Evolutionary conservation across 495 filamentous ascomycete species (phyloP).

Genomic region (Penicillium macrosclerotiorum): DNA sequence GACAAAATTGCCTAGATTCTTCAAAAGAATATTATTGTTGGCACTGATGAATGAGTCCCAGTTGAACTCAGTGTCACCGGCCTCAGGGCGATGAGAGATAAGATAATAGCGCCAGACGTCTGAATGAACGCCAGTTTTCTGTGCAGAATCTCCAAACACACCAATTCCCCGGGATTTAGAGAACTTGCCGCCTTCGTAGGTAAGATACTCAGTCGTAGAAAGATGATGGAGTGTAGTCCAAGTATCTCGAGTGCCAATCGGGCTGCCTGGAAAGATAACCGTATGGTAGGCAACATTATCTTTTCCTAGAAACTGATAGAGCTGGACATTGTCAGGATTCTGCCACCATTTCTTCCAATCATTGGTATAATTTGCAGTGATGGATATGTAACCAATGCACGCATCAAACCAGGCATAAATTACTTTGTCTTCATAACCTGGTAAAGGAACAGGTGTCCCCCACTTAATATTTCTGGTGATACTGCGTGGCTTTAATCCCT

Average conservation of each 20-base stretch:
- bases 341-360: slow-evolving; percentile 97
- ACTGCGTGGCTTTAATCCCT: slow-evolving; percentile 76
- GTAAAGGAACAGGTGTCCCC: slow-evolving; percentile 69
- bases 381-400: slow-evolving; percentile 93
- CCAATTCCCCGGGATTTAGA: slow-evolving; percentile 87
- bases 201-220: slow-evolving; percentile 90
- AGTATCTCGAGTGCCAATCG: slow-evolving; percentile 76
- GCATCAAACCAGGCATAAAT: slow-evolving; percentile 99
- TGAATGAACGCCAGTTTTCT: slow-evolving; percentile 79
- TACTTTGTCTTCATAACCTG: slow-evolving; percentile 74
- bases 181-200: slow-evolving; percentile 96
- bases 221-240: slow-evolving; percentile 93
- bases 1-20: slow-evolving; percentile 90
- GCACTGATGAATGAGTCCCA: slow-evolving; percentile 79
- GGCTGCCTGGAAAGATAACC: slow-evolving; percentile 86
- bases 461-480: slow-evolving; percentile 93
- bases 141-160: slow-evolving; percentile 89
- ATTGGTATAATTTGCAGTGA: slow-evolving; percentile 88
- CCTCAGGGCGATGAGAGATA: slow-evolving; percentile 82
- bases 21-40: slow-evolving; percentile 89
- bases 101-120: slow-evolving; percentile 96
- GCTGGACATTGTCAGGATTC: slow-evolving; percentile 79
- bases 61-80: slow-evolving; percentile 83
- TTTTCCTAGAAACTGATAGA: slow-evolving; percentile 98
- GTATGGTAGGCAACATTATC: slow-evolving; percentile 93